Base-by-base conservation (phyloP, 805 yeast genomes). In the Ogataea polymorpha region DNA sequence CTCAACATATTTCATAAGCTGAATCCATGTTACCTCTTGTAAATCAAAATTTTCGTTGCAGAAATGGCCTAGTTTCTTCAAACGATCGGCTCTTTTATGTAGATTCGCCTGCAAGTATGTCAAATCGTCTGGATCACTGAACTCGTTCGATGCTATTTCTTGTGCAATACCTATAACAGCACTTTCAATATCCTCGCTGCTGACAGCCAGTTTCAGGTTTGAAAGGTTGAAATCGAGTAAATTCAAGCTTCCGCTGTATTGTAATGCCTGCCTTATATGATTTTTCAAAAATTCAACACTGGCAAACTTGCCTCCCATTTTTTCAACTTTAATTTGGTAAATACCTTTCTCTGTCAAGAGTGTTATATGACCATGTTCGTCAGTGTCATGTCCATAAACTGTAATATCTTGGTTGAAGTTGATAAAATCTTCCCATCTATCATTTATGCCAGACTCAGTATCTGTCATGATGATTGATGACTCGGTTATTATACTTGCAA, bases 181-280 rank as follows among this genome's bases (percentile, higher is more conserved):
- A 2, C 49, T 46, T 45, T 75, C 79, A 15, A 80, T 59, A 23
- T 72, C 79, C 2, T 58, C 53, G 2, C 59, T 45, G 21, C 72
- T 71, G 8, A 53, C 31, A 8, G 42, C 35, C 41, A 79, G 62
- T 7, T 71, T 70, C 3, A 77, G 62, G 11, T 69, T 73, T 3
- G 58, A 35, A 5, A 60, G 23, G 28, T 48, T 35, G 44, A 53
- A 59, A 11, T 45, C 29, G 14, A 61, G 32, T 6, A 54, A 52
- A 2, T 50, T 46, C 11, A 32, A 27, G 5, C 35, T 26, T 20
- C 23, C 31, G 2, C 78, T 72, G 47, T 77, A 85, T 53, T 81
- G 83, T 1, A 90, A 77, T 0, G 90, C 96, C 61, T 90, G 97
- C 50, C 84, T 93, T 16, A 91, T 76, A 51, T 82, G 90, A 0